Percentiles rank a stretch among this genome's conserved stretches.
Evolutionary conservation across 2,329 filamentous ascomycete species (phyloP).

Genomic region (Chrysoporthe puriensis): DNA sequence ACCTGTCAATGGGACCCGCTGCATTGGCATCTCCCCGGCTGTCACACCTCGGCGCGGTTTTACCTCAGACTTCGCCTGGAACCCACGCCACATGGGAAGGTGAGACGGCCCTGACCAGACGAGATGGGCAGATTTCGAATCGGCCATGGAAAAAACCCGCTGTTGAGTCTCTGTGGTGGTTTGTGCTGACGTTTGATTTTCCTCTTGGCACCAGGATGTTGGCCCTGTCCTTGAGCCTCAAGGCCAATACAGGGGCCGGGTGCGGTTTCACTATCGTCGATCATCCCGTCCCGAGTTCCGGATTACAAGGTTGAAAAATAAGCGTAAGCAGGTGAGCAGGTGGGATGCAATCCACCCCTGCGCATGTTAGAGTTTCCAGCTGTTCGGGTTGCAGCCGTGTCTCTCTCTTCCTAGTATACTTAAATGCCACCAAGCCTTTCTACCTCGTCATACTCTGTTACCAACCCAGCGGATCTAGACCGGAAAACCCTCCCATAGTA

Average conservation of each 20-base stretch:
- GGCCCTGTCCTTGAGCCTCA: slow-evolving; percentile 7
- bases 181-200: slow-evolving; percentile 19
- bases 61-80: not conserved
- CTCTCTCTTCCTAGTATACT: not conserved
- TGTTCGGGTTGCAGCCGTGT: not conserved
- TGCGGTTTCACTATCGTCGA: slow-evolving; percentile 11
- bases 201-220: slow-evolving; percentile 9
- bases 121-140: not conserved
- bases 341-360: not conserved
- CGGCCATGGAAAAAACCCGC: not conserved
- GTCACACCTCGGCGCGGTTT: slow-evolving; percentile 1
- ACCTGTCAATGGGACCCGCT: not conserved
- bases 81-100: slow-evolving; percentile 5
- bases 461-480: not conserved
- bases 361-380: not conserved
- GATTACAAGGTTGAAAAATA: slow-evolving; percentile 4
- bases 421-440: not conserved
- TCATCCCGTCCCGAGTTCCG: slow-evolving; percentile 2
- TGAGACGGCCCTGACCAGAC: slow-evolving; percentile 5
- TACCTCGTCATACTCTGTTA: not conserved
- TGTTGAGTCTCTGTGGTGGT: not conserved
- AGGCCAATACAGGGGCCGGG: slow-evolving; percentile 2
- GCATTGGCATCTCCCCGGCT: slow-evolving; percentile 4
- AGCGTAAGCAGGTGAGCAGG: not conserved
- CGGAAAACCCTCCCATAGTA: not conserved